phyloP scores from a whole-genome alignment of 257 asterid species.

The Solanum infundibuliforme region DNA sequence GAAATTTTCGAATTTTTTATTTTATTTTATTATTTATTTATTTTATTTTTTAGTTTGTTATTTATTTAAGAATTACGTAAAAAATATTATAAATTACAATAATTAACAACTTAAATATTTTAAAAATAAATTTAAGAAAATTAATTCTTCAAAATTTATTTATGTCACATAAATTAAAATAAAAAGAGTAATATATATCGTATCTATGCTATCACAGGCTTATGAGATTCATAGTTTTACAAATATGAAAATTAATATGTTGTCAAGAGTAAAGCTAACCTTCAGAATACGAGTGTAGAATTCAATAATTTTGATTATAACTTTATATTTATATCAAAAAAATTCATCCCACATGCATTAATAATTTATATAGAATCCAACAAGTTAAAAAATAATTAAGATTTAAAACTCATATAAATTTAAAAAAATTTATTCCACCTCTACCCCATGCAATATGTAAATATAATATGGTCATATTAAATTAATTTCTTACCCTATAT shows the following conservation, averaged over 20 bases:
- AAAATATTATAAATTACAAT: too few species aligned
- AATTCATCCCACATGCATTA: not conserved
- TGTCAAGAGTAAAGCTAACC: not conserved
- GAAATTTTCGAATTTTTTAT: not conserved
- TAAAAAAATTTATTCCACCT: not conserved
- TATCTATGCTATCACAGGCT: too few species aligned
- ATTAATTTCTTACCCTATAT: not conserved
- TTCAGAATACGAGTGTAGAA: not conserved
- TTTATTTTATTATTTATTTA: too few species aligned
- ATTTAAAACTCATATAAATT: not conserved
- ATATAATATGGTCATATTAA: not conserved
- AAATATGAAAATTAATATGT: not conserved
- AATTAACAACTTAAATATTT: too few species aligned
- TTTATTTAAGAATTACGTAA: too few species aligned
- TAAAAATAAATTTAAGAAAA: too few species aligned
- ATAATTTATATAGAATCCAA: not conserved
- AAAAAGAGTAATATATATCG: too few species aligned
- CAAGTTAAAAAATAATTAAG: not conserved
- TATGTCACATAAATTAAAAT: too few species aligned
- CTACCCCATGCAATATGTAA: not conserved
- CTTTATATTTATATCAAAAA: not conserved
- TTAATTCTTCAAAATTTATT: too few species aligned
- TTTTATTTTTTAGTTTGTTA: too few species aligned
- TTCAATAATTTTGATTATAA: not conserved
- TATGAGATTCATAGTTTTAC: not conserved